Evolutionary conservation across 2,329 filamentous ascomycete genomes (phyloP).

Genomic region (Verticillium dahliae): DNA sequence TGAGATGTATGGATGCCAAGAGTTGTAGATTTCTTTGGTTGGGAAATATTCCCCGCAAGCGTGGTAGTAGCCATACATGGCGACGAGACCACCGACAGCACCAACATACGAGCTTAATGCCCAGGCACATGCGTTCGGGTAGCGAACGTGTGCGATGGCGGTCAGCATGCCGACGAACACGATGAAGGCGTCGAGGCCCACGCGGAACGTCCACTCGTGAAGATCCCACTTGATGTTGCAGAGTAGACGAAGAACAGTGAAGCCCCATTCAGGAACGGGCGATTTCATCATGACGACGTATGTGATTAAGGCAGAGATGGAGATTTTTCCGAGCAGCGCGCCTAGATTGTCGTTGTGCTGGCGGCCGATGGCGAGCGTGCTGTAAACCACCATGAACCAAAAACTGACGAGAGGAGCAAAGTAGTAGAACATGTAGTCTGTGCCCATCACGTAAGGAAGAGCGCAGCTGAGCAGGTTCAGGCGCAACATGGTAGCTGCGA

Average conservation of each 20-base stretch:
- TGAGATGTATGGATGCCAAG: conserved; percentile 45
- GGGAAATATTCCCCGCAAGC: neutral
- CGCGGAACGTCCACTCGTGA: conserved; percentile 40
- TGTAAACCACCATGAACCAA: conserved; percentile 54
- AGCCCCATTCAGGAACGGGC: conserved; percentile 16
- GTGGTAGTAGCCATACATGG: neutral
- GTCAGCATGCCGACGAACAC: conserved; percentile 49
- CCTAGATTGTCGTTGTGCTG: conserved; percentile 32
- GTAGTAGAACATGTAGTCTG: conserved; percentile 44
- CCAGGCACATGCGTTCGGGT: neutral
- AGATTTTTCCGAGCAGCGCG: conserved; percentile 40
- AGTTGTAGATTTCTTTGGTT: conserved; percentile 33
- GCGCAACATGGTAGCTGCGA: conserved; percentile 40
- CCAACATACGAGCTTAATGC: neutral
- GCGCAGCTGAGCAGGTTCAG: conserved; percentile 47
- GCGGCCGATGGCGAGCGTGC: conserved; percentile 38
- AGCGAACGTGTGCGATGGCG: conserved; percentile 25
- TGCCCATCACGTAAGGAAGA: conserved; percentile 49
- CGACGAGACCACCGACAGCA: neutral
- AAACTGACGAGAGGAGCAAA: conserved; percentile 53
- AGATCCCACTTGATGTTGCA: conserved; percentile 42
- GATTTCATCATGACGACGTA: conserved; percentile 23
- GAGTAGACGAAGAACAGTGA: conserved; percentile 24
- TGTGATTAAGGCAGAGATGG: conserved; percentile 32
- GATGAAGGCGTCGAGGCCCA: conserved; percentile 45